Conservation (phyloP, 2,329 filamentous ascomycete species). For the Aspergillus caelatus region DNA sequence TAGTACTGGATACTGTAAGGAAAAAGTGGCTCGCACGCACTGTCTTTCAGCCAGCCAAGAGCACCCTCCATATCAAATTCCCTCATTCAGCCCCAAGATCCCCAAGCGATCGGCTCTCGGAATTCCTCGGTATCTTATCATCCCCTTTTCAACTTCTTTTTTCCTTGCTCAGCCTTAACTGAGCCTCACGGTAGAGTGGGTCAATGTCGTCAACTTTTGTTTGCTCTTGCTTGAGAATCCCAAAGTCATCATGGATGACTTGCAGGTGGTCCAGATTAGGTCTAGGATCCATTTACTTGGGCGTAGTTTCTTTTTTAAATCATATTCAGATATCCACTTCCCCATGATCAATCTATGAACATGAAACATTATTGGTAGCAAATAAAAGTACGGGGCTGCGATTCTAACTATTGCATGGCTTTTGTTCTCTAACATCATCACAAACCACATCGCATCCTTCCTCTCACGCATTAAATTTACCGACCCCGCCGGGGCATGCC, state of each 20-base stretch:
- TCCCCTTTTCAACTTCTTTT: background rate
- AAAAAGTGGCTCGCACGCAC: background rate
- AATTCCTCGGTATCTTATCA: background rate
- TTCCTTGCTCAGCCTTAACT: background rate
- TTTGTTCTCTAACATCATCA: slow-evolving; percentile 13
- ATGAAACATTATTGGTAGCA: slow-evolving; percentile 6
- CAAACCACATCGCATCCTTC: slow-evolving; percentile 21
- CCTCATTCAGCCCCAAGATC: background rate
- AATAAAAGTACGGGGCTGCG: slow-evolving; percentile 8
- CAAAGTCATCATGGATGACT: background rate
- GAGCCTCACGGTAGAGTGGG: background rate
- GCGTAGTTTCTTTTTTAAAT: background rate
- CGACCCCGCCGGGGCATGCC: slow-evolving; percentile 70
- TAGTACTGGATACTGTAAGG: no score
- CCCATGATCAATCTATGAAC: background rate
- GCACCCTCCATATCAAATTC: background rate
- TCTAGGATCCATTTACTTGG: background rate
- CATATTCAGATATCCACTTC: background rate
- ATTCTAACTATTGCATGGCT: slow-evolving; percentile 14
- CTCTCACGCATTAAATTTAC: slow-evolving; percentile 17
- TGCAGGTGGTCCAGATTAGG: background rate
- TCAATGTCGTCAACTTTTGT: background rate
- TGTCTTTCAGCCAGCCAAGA: slow-evolving; percentile 2
- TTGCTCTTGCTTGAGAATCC: background rate
- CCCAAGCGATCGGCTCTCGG: background rate